Evolutionary conservation across 2,329 filamentous ascomycete genomes (phyloP).

Genomic region (Fusarium praegraminearum): DNA sequence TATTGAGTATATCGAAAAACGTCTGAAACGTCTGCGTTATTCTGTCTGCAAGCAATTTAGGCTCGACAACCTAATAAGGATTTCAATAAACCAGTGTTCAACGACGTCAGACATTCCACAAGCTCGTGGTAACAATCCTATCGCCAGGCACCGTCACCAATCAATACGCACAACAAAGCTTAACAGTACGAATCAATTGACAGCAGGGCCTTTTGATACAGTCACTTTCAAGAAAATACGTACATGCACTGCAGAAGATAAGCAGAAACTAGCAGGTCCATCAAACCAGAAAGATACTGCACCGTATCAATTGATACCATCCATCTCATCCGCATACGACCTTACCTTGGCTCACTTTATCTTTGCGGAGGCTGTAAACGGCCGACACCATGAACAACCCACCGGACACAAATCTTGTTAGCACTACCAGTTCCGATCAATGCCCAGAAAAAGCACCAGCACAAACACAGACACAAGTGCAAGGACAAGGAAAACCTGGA

Average conservation of each 20-base stretch:
- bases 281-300: slow-evolving; percentile 21
- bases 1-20: slow-evolving; percentile 19
- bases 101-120: slow-evolving; percentile 26
- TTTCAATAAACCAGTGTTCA: slow-evolving; percentile 20
- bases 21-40: slow-evolving; percentile 1
- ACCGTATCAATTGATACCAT: slow-evolving; percentile 12
- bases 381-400: slow-evolving; percentile 41
- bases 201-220: not conserved
- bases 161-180: slow-evolving; percentile 1
- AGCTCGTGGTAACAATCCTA: not conserved
- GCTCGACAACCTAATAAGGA: slow-evolving; percentile 2
- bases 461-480: slow-evolving; percentile 22
- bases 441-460: slow-evolving; percentile 22
- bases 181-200: slow-evolving; percentile 25
- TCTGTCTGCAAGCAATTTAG: slow-evolving; percentile 17
- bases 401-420: slow-evolving; percentile 44
- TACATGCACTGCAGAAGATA: slow-evolving; percentile 5
- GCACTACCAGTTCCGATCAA: slow-evolving; percentile 42
- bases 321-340: slow-evolving; percentile 9
- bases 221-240: not conserved
- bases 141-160: not conserved
- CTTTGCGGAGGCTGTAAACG: slow-evolving; percentile 32
- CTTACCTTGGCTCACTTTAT: slow-evolving; percentile 23
- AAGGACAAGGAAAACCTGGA: slow-evolving; percentile 3
- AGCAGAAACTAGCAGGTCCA: slow-evolving; percentile 17